Evolutionary conservation across 805 yeast species (phyloP).

Genomic region (Yamadazyma phyllophila): DNA sequence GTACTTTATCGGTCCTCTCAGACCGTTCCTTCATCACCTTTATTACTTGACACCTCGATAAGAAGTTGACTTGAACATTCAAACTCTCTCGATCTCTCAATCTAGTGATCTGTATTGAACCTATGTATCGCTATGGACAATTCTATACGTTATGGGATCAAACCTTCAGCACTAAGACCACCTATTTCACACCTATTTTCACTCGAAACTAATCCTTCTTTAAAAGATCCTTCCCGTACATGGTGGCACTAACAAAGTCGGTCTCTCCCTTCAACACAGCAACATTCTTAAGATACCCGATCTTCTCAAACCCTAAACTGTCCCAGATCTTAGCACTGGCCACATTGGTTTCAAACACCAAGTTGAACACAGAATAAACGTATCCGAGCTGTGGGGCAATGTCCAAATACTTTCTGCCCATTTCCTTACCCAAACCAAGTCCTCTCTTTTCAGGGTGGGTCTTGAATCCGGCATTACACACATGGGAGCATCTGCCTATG

Average conservation of each 20-base stretch:
- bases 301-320: conserved; percentile 70
- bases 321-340: conserved; percentile 86
- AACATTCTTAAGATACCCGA: conserved; percentile 73
- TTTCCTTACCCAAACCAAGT: conserved; percentile 60
- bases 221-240: conserved; percentile 67
- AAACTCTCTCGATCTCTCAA: too few species aligned
- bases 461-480: conserved; percentile 84
- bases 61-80: too few species aligned
- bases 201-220: background rate
- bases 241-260: conserved; percentile 69
- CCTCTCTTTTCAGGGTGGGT: conserved; percentile 65
- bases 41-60: too few species aligned
- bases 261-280: conserved; percentile 66
- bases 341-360: conserved; percentile 77
- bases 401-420: conserved; percentile 64
- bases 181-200: too few species aligned
- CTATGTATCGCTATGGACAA: too few species aligned
- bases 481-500: conserved; percentile 78
- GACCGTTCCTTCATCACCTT: too few species aligned
- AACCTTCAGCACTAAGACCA: too few species aligned
- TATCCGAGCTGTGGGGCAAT: conserved; percentile 82
- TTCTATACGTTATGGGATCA: too few species aligned
- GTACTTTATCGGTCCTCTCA: too few species aligned
- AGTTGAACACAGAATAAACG: conserved; percentile 78
- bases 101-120: too few species aligned